A percentile compares a stretch with the other conserved stretches of the same genome.
Conservation (phyloP, 805 yeast genomes). For the Wickerhamiella vanderwaltii region DNA sequence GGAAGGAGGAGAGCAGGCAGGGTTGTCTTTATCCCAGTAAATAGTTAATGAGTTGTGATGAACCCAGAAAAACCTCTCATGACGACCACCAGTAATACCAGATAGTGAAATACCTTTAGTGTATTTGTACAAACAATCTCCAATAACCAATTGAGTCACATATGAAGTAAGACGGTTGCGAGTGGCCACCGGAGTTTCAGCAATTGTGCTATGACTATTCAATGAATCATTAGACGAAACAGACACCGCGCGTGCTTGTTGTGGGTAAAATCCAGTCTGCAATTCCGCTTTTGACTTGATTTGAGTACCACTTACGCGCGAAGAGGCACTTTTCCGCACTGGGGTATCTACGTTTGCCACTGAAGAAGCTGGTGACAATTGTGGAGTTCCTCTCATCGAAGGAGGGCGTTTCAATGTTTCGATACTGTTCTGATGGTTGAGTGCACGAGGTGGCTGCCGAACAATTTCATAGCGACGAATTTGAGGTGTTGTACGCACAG, state of each 20-base stretch:
- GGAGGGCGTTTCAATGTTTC: constrained; percentile 1
- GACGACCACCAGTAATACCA: constrained; percentile 65
- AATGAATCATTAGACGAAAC: constrained; percentile 4
- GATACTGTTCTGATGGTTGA: neutral
- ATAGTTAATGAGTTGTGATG: constrained; percentile 86
- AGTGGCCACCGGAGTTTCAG: neutral
- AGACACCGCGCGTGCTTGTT: constrained; percentile 3
- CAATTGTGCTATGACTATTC: constrained; percentile 3
- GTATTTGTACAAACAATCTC: constrained; percentile 81
- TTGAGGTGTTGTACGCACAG: neutral
- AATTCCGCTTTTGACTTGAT: neutral
- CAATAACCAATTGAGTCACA: constrained; percentile 84
- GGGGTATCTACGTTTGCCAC: neutral
- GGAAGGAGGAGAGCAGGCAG: constrained; percentile 58
- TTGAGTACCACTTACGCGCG: neutral
- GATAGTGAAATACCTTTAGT: constrained; percentile 56
- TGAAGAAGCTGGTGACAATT: neutral
- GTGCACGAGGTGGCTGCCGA: constrained; percentile 5
- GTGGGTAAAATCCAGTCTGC: neutral
- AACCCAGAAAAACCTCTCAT: constrained; percentile 89
- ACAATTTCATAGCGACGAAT: constrained; percentile 10
- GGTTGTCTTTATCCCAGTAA: constrained; percentile 79
- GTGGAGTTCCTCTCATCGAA: neutral
- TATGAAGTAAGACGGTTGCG: constrained; percentile 47
- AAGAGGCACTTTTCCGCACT: neutral